Evolutionary conservation across 2,329 filamentous ascomycete genomes (phyloP).

Genomic region (Phialophora verrucosa): DNA sequence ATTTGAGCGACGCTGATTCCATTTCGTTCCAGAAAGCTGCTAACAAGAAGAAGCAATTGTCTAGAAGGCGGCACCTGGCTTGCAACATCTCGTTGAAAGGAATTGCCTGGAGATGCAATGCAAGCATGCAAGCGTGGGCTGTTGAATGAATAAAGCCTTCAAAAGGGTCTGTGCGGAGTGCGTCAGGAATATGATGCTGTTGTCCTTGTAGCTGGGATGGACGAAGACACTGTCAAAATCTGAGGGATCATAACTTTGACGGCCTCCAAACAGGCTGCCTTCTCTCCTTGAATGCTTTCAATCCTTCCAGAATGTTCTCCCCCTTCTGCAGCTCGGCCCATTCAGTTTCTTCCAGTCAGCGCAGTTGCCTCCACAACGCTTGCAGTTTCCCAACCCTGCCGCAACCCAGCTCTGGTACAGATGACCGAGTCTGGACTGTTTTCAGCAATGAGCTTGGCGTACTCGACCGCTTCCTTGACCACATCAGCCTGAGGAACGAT

Average conservation of each 20-base stretch:
- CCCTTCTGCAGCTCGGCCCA: conserved; percentile 24
- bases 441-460: conserved; percentile 65
- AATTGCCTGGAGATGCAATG: not conserved
- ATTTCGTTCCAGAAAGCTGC: not conserved
- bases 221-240: not conserved
- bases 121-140: not conserved
- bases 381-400: conserved; percentile 72
- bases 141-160: not conserved
- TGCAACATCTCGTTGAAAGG: not conserved
- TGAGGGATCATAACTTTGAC: conserved; percentile 2
- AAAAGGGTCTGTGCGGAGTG: not conserved
- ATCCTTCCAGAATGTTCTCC: conserved; percentile 76
- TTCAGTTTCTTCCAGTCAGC: conserved; percentile 67
- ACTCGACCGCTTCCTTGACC: conserved; percentile 56
- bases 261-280: conserved; percentile 68
- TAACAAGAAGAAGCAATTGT: too few species aligned
- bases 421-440: conserved; percentile 78
- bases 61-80: not conserved
- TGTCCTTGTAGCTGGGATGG: not conserved
- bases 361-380: conserved; percentile 68
- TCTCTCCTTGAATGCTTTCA: conserved; percentile 77
- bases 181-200: not conserved
- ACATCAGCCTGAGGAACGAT: conserved; percentile 44
- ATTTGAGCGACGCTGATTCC: not conserved
- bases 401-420: conserved; percentile 71